Conservation (phyloP, 768 basidiomycete genomes). For the Termitomyces sp. region DNA sequence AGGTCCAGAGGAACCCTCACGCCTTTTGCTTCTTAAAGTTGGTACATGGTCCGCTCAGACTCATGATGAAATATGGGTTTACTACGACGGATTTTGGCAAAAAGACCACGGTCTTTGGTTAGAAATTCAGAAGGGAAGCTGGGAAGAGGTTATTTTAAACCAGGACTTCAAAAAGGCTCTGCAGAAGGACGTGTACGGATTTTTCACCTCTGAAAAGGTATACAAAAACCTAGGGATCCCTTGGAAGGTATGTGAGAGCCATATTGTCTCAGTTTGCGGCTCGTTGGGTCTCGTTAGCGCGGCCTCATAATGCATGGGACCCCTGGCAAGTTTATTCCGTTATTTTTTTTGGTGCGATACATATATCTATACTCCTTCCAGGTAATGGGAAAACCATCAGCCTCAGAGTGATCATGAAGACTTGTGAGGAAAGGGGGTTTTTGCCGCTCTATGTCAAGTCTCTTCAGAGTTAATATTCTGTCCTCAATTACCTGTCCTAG, state of each 20-base stretch:
- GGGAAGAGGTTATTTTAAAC: conserved; percentile 73
- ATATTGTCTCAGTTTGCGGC: background rate
- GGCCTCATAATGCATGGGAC: conserved; percentile 82
- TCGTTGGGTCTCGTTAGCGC: conserved; percentile 37
- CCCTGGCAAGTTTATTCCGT: conserved; percentile 41
- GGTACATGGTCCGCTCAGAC: conserved; percentile 49
- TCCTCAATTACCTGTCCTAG: background rate
- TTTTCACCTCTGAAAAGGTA: conserved; percentile 68
- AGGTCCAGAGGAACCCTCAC: conserved; percentile 44
- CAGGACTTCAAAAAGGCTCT: conserved; percentile 61
- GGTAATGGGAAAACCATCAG: conserved; percentile 86
- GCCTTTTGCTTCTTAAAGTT: conserved; percentile 45
- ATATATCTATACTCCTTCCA: conserved; percentile 12
- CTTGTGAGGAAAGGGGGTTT: conserved; percentile 55
- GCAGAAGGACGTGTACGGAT: conserved; percentile 72
- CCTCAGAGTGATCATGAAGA: conserved; percentile 78
- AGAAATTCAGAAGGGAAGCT: conserved; percentile 59
- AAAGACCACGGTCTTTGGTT: conserved; percentile 60
- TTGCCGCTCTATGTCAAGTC: conserved; percentile 79
- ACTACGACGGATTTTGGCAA: conserved; percentile 63
- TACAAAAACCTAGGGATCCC: conserved; percentile 75
- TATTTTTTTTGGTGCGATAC: background rate
- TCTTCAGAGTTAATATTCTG: conserved; percentile 48
- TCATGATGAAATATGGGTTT: conserved; percentile 75
- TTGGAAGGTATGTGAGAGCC: conserved; percentile 58